Base-by-base conservation (phyloP, 495 filamentous ascomycete species). In the Schizothecium vesticola region DNA sequence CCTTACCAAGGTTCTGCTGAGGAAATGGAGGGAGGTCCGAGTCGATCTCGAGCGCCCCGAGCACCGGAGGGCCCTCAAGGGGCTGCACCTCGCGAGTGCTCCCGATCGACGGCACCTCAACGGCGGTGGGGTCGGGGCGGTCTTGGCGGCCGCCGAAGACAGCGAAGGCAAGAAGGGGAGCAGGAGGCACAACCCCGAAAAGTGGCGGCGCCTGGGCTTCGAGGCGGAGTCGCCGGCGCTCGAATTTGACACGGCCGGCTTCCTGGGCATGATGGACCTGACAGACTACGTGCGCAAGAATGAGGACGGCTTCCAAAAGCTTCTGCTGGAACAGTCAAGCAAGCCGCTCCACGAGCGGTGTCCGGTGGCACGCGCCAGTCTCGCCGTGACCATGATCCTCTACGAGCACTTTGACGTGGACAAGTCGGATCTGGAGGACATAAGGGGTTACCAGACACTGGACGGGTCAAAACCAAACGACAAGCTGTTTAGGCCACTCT, bases 381-480 rank as follows among this genome's bases (percentile, higher is more conserved):
- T 99, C 68, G 90, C 93, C 0, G 89, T 97, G 25, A 98, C 94
- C 3, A 84, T 87, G 28, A 91, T 96, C 16, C 80, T 99, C 16
- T 97, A 95, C 77, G 93, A 98, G 69, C 93, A 97, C 81, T 99
- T 99, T 70, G 92, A 96, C 68, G 90, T 97, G 31, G 92, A 95
- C 69, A 94, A 92, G 73, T 89, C 91, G 3, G 92, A 95, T 63
- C 79, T 90, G 67, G 91, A 94, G 68, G 94, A 97, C 71, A 81
- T 86, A 6, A 91, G 92, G 76, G 88, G 84, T 12, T 95, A 94
- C 69, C 83, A 91, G 67, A 78, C 89, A 3, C 78, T 95, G 59
- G 94, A 97, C 68, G 91, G 91, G 23, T 86, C 87, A 24, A 86
- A 90, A 29, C 88, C 91, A 57, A 86, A 96, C 70, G 95, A 99